Conservation (phyloP, 1,284 basidiomycete genomes). For the Tremellales sp. region DNA sequence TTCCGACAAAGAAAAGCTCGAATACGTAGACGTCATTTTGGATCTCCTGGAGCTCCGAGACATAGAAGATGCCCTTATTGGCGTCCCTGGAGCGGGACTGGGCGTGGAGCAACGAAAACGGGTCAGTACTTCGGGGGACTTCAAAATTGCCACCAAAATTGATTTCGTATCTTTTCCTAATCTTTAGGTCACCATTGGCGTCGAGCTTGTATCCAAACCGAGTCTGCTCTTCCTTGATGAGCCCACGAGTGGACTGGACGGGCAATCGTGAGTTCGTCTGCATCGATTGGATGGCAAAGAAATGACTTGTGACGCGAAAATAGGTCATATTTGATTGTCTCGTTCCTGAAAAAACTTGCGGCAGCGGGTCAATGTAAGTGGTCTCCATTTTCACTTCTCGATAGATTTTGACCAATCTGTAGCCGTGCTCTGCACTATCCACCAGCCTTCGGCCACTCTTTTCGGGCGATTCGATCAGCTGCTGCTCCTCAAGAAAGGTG, state of each 20-base stretch:
- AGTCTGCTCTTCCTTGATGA: conserved; percentile 55
- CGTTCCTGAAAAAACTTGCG: conserved; percentile 63
- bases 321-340: conserved; percentile 55
- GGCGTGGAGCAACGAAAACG: conserved; percentile 54
- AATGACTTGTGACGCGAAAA: too few species aligned
- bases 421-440: conserved; percentile 39
- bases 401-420: too few species aligned
- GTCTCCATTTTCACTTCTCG: too few species aligned
- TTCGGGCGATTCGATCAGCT: conserved; percentile 52
- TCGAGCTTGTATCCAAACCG: conserved; percentile 5
- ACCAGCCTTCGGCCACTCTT: conserved; percentile 35
- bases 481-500: conserved; percentile 49
- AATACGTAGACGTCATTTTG: conserved; percentile 55
- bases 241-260: conserved; percentile 53
- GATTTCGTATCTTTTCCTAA: conserved; percentile 8
- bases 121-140: conserved; percentile 57
- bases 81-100: conserved; percentile 50
- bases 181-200: neutral
- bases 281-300: too few species aligned
- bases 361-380: conserved; percentile 71
- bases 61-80: conserved; percentile 54
- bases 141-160: too few species aligned
- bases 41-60: conserved; percentile 53
- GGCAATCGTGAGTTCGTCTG: too few species aligned
- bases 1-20: conserved; percentile 55